Evolutionary conservation across 768 basidiomycete species (phyloP), one percentile per base, ranked within the genome.

Genomic region (Mrakia frigida): DNA sequence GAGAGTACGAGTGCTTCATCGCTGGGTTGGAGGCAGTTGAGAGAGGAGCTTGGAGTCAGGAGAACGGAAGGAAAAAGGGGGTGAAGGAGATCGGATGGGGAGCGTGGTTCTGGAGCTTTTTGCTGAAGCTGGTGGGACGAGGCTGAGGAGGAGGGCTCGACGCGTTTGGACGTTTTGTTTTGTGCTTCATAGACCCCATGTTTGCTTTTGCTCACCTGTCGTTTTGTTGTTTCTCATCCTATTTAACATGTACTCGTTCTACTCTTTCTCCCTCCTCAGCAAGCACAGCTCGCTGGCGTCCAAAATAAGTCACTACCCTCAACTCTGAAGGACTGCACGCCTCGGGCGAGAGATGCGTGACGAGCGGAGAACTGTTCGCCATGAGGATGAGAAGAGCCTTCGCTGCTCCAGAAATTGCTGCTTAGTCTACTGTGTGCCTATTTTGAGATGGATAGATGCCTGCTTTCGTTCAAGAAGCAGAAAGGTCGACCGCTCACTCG

Each of bases 1-100:
- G 80, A 31, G 69, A 67, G 25, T 81, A 79, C 53, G 76, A 77
- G 10, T 77, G 73, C 53, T n/a, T 35, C 33, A 33, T 77, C 33
- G n/a, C 11, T 2, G 10, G 31, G 11, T 18, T 76, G 35, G 56
- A 71, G 21, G 67, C 37, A 25, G 10, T 74, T 4, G 41, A 39
- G 6, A 25, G 39, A 13, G n/a, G 16, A 23, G 25, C n/a, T 9
- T 63, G 59, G 73, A 63, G 59, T n/a, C 18, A 7, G 39, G n/a
- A 74, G 60, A 37, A 13, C 16, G 59, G 35, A 5, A 50, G 41
- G 33, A 59, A 61, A 43, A 56, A 35, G 59, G 28, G 52, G 0
- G 18, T 41, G 9, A 41, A 56, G 43, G 33, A 35, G 25, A 31
- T 61, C n/a, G 60, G 59, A 1, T 65, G 33, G 73, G 21, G 43